These are phyloP conservation scores for Oxyria digyna DNA, from an alignment of 148 eudicot species.

Conservation along the genomic window DNA sequence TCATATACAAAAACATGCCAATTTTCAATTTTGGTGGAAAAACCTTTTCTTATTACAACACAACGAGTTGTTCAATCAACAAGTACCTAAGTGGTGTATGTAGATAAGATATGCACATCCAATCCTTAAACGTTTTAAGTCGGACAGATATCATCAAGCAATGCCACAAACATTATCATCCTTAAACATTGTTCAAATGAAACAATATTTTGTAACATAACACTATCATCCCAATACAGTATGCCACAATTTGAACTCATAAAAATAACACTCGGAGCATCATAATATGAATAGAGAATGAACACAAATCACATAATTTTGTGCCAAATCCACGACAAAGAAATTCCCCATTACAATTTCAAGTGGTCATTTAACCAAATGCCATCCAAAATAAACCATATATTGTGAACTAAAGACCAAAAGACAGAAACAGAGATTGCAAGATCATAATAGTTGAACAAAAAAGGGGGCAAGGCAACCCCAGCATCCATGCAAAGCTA, in stretches of 20 bases:
- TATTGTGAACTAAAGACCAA: conserved; percentile 29
- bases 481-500: conserved; percentile 8
- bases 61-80: too few species aligned
- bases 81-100: too few species aligned
- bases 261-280: not conserved
- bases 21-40: too few species aligned
- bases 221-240: not conserved
- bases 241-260: not conserved
- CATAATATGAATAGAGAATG: conserved; percentile 26
- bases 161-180: too few species aligned
- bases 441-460: conserved; percentile 3
- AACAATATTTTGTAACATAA: too few species aligned
- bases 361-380: not conserved
- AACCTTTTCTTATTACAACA: too few species aligned
- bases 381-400: conserved; percentile 39
- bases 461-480: not conserved
- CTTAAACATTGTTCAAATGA: too few species aligned
- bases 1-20: too few species aligned
- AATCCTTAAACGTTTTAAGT: too few species aligned
- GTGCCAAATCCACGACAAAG: conserved; percentile 7
- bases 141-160: too few species aligned
- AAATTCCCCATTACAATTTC: conserved; percentile 3
- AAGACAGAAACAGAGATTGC: conserved; percentile 3
- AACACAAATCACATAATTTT: conserved; percentile 28
- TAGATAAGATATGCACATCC: too few species aligned